Evolutionary conservation across 169 alveolate species (phyloP), one percentile per base, ranked within the genome.

Genomic region (Gregarina niphandrodes): DNA sequence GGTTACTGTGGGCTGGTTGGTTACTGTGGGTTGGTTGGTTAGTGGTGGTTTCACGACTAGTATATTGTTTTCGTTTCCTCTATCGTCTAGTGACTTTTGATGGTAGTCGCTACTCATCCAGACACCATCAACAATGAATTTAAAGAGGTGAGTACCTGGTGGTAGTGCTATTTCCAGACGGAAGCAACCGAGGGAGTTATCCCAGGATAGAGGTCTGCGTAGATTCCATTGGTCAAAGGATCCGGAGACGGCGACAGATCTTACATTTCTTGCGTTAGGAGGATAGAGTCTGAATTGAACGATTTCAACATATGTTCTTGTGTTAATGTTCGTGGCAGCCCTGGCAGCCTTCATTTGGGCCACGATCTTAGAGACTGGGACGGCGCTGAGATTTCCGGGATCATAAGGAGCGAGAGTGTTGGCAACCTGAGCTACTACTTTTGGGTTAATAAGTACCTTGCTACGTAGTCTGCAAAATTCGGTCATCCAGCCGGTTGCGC

Each of bases 21-120:
- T n/a, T n/a, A n/a, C n/a, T n/a, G n/a, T n/a, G n/a, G n/a, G n/a
- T n/a, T n/a, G n/a, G n/a, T n/a, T n/a, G n/a, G n/a, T n/a, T n/a
- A n/a, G n/a, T n/a, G n/a, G n/a, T n/a, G n/a, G n/a, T n/a, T n/a
- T n/a, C n/a, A n/a, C n/a, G 34, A 29, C 41, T 9, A 69, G 45
- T n/a, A 66, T 49, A 46, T 77, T 77, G 64, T 77, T 77, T 18
- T 61, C 49, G 42, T 68, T 70, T 45, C 89, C 89, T 22, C 42
- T 43, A 13, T 44, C 24, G 38, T 73, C 90, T 16, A 38, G 50
- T 42, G 61, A 77, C 16, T 49, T 67, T 18, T 64, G 65, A 39
- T 70, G 81, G 36, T 69, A 64, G 18, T 63, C 67, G 32, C 61
- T 66, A 49, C 75, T 55, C 19, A 65, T 61, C 91, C 91, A 79